Evolutionary conservation across 768 basidiomycete species (phyloP), one percentile per base, ranked within the genome.

Genomic region (Coprinellus aureogranulatus): DNA sequence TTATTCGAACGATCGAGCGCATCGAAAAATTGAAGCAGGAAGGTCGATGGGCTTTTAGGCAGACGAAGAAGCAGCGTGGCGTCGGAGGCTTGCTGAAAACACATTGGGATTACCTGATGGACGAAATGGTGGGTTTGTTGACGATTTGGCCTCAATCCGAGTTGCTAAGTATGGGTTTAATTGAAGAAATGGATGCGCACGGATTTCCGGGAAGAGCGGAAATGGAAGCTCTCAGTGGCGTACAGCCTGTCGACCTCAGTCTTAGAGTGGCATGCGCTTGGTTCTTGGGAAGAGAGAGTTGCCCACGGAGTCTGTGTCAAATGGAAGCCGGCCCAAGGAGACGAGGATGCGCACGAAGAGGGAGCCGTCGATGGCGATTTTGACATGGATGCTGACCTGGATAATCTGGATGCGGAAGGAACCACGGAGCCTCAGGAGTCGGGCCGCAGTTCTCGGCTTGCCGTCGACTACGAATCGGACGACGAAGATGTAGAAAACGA

Each of bases 121-220:
- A 98, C 59, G 97, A 99, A 72, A 94, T 98, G 94, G 93, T 92
- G 54, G 63, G 82, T 75, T 20, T 27, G 16, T 52, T 40, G 30
- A 64, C 40, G 8, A 20, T n/a, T 8, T 8, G 14, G 20, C 5
- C 20, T 45, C 9, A 18, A 46, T 4, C 28, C 12, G 10, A 14
- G 40, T 25, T 59, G 59, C n/a, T 55, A 47, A 26, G 61, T 50
- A 61, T 45, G 20, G 0, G n/a, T n/a, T n/a, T n/a, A n/a, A n/a
- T n/a, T n/a, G n/a, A 53, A 94, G 95, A 92, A 89, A 83, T 99
- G 97, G 97, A 89, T 99, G 84, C 89, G 92, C 26, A 83, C 84
- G 37, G 97, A 99, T 69, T 98, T 97, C 63, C 86, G 91, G 20
- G 95, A 98, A 71, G 97, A 99, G 67, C 81, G 91, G 40, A 85